Evolutionary conservation across 257 asterid species (phyloP), one percentile per base, ranked within the genome.

Genomic region (Dorcoceras hygrometricum): DNA sequence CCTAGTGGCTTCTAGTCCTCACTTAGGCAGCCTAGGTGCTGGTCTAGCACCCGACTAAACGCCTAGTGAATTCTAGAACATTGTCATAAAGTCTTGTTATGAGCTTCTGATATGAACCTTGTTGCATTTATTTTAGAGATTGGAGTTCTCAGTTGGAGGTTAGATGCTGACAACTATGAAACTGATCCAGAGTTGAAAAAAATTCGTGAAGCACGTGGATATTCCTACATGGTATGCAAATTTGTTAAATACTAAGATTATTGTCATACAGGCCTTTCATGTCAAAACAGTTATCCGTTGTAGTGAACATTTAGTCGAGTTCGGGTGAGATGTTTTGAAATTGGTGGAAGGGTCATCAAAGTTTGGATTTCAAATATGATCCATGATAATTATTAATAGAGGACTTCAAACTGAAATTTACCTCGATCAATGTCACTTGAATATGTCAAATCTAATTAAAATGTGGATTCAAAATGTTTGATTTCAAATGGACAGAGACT

Each of bases 91-190:
- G 10, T 36, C 48, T 36, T 11, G 61, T 65, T 32, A 11, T 58
- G 27, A 48, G 58, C 66, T 62, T 75, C 58, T 60, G 12, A 69
- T 28, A 22, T 57, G 65, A 75, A 55, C 36, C 57, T 28, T 64
- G 43, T 48, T 75, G 34, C 58, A 27, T 63, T 59, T 32, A 23
- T 82, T 63, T 48, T 75, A 92, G 98, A 87, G 80, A 88, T 92
- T 70, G 98, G 97, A 68, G 96, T 92, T 63, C 89, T 86, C 34
- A 92, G 96, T 92, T 92, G 98, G 98, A 85, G 74, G 71, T 73
- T 92, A 63, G 89, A 92, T 81, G 98, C 98, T 55, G 96, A 92
- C 75, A 89, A 81, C 70, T 86, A 87, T 69, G 98, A 89, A 81
- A 89, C 89, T 18, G 98, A 92, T 70, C 97, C 89, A 50, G 93